Conservation (phyloP, 257 asterid genomes). For the Craterostigma plantagineum region DNA sequence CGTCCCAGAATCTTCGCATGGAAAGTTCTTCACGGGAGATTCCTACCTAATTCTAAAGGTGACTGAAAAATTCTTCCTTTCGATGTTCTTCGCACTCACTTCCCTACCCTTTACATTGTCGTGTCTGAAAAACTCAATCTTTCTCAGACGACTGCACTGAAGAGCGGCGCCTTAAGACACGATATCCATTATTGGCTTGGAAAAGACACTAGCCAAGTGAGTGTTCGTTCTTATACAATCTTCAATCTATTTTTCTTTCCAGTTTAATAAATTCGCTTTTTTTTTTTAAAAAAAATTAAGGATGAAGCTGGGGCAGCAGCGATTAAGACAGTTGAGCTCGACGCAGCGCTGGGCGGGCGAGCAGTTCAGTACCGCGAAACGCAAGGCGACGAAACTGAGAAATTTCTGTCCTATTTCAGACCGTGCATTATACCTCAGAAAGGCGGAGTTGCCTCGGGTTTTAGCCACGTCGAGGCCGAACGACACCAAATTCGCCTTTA, state of each 20-base stretch:
- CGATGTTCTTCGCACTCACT: too few species aligned
- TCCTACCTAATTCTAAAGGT: slow-evolving; percentile 3
- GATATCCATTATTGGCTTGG: slow-evolving; percentile 6
- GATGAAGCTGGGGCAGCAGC: slow-evolving; percentile 59
- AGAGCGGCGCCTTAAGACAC: slow-evolving; percentile 2
- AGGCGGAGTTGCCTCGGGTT: slow-evolving; percentile 54
- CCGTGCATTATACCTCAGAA: slow-evolving; percentile 79
- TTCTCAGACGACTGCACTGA: slow-evolving; percentile 2
- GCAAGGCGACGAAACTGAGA: slow-evolving; percentile 75
- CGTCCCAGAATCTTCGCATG: neutral
- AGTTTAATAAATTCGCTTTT: neutral
- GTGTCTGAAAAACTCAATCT: too few species aligned
- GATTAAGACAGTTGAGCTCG: slow-evolving; percentile 68
- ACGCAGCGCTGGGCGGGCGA: slow-evolving; percentile 55
- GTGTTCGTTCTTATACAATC: neutral
- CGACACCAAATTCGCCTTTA: slow-evolving; percentile 42
- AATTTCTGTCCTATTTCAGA: slow-evolving; percentile 71
- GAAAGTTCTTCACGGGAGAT: slow-evolving; percentile 2
- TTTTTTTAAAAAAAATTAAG: slow-evolving; percentile 7
- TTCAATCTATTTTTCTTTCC: neutral
- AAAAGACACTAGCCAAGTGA: slow-evolving; percentile 2
- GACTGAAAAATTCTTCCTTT: too few species aligned
- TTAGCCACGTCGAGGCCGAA: slow-evolving; percentile 35
- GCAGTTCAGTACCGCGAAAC: slow-evolving; percentile 83
- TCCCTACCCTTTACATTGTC: too few species aligned